phyloP scores from a whole-genome alignment of 2,329 filamentous ascomycete species.

The Aspergillus intermedius region DNA sequence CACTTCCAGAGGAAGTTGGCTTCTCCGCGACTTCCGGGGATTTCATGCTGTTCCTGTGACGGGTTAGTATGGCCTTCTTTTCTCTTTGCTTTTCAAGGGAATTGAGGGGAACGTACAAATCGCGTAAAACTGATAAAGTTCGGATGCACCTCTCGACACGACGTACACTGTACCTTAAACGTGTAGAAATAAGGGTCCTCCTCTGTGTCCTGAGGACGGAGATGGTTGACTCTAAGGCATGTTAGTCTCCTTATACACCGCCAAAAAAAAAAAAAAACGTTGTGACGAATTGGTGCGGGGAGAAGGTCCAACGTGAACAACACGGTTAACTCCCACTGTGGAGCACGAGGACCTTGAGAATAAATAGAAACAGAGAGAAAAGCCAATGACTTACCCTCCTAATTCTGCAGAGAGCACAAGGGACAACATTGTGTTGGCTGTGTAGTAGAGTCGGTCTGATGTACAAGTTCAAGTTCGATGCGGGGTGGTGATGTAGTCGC shows the following conservation, averaged over 20 bases:
- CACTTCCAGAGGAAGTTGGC: constrained; percentile 99
- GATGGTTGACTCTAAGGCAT: constrained; percentile 69
- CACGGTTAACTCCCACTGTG: background rate
- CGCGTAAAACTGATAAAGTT: constrained; percentile 83
- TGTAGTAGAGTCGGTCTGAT: background rate
- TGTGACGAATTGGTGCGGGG: background rate
- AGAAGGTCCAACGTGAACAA: background rate
- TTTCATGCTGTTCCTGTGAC: constrained; percentile 72
- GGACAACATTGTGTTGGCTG: background rate
- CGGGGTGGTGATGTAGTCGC: constrained; percentile 6
- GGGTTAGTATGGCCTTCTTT: background rate
- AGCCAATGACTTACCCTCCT: background rate
- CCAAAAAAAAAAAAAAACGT: too few species aligned
- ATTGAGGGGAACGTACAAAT: constrained; percentile 57
- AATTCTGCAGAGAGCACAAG: background rate
- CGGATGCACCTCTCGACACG: constrained; percentile 81
- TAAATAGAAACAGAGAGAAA: background rate
- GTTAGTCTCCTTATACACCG: constrained; percentile 4
- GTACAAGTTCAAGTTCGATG: constrained; percentile 1
- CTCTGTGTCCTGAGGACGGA: constrained; percentile 74
- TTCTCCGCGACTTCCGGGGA: constrained; percentile 88
- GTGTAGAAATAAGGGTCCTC: constrained; percentile 90
- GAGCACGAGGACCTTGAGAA: background rate
- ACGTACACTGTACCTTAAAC: constrained; percentile 98
- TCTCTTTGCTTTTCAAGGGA: too few species aligned